Evolutionary conservation across 2,329 filamentous ascomycete species (phyloP).

Genomic region (Zalaria sp.): DNA sequence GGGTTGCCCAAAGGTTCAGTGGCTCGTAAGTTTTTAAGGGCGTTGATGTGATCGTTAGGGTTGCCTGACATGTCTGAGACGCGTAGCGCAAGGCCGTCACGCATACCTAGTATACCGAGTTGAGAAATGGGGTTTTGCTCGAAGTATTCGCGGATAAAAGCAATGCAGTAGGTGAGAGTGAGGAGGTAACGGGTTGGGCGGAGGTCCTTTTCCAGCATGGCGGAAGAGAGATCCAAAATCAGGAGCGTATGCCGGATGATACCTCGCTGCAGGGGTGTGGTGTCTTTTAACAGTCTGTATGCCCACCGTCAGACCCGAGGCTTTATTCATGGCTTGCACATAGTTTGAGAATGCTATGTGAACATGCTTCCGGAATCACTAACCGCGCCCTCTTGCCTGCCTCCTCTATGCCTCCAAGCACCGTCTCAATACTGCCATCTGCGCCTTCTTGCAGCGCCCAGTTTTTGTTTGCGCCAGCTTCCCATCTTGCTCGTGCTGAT

Average conservation of each 20-base stretch:
- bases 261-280: conserved; percentile 84
- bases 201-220: conserved; percentile 92
- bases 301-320: background rate
- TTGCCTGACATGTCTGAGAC: conserved; percentile 88
- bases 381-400: conserved; percentile 20
- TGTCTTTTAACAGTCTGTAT: conserved; percentile 70
- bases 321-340: background rate
- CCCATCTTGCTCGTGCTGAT: conserved; percentile 12
- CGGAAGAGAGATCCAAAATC: conserved; percentile 79
- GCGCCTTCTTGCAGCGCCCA: conserved; percentile 20
- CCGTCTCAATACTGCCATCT: conserved; percentile 17
- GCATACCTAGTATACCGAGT: conserved; percentile 82
- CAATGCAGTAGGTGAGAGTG: conserved; percentile 65
- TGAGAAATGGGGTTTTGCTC: conserved; percentile 98
- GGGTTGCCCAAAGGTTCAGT: conserved; percentile 36
- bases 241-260: conserved; percentile 95
- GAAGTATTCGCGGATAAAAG: conserved; percentile 89
- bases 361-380: background rate
- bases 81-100: conserved; percentile 73
- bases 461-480: conserved; percentile 15
- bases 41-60: conserved; percentile 72
- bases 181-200: conserved; percentile 77
- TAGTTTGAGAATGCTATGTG: background rate
- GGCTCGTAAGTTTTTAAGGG: conserved; percentile 43
- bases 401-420: conserved; percentile 21